Conservation (phyloP, 78 protist species). For the Anaeramoeba flamelloides region DNA sequence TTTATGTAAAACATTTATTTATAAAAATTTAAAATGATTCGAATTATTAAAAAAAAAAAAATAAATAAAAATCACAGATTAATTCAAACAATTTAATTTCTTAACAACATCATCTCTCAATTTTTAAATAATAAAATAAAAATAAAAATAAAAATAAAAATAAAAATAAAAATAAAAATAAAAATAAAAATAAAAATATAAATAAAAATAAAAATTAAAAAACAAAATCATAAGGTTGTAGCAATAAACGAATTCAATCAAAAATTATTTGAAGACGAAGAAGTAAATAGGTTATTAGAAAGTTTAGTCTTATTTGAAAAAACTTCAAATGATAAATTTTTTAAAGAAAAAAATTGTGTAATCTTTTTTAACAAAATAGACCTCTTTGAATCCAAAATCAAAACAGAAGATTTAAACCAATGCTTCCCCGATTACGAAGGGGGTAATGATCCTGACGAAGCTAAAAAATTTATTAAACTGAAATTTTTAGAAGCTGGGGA, state of each 20-base stretch:
- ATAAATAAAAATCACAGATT: too few relatives aligned
- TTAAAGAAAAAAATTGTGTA: neutral
- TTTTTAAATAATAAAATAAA: too few relatives aligned
- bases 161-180: too few relatives aligned
- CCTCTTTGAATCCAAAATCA: neutral
- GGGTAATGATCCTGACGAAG: neutral
- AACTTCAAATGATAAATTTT: neutral
- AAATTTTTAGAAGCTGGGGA: neutral
- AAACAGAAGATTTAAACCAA: neutral
- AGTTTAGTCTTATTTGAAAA: neutral
- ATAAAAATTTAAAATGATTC: too few relatives aligned
- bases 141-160: too few relatives aligned
- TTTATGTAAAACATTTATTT: too few relatives aligned
- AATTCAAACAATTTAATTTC: too few relatives aligned
- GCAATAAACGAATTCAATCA: conserved; percentile 1
- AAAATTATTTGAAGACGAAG: neutral
- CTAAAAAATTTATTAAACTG: neutral
- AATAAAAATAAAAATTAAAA: too few relatives aligned
- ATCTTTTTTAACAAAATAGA: neutral
- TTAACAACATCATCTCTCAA: too few relatives aligned
- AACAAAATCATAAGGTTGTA: too few relatives aligned
- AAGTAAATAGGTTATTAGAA: neutral
- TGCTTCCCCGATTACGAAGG: neutral
- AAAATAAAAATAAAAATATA: too few relatives aligned
- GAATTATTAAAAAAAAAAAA: too few relatives aligned